Base-by-base conservation (phyloP, 139 green algal genomes). In the Astrephomene gubernaculifera region DNA sequence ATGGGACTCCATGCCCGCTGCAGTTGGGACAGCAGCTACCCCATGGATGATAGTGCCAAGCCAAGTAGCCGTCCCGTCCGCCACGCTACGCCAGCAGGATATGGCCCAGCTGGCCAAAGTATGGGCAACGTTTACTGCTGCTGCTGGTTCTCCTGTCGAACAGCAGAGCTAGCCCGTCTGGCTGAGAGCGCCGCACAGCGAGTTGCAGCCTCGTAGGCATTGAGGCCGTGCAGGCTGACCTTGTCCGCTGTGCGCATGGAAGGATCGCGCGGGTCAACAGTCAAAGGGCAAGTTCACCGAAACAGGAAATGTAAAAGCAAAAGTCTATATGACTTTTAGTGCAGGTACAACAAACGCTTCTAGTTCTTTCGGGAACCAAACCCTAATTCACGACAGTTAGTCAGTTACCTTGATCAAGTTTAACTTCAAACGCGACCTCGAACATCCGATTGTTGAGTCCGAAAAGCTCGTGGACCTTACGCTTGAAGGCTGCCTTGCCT, bases 401-500 rank as follows among this genome's bases (percentile, higher is more conserved):
- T 57, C n/a, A 65, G 39, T 35, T 57, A 78, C 70, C 71, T 24
- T 80, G 71, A 8, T 25, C 69, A 60, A 65, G 14, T 24, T 85
- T 85, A 45, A 65, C 45, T 33, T 85, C 79, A 33, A 85, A 85
- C 10, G 44, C 31, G 14, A 75, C 63, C 19, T 85, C 79, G 33
- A 76, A 85, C 61, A 65, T 73, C 1, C 63, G 63, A 44, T 57
- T 57, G 64, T 33, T 57, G 0, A 85, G 79, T 1, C 64, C 64
- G 22, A 85, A 85, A 4, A 85, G 79, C 64, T 85, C 44, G 33
- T 85, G 75, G 43, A 85, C 79, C 19, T 75, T 53, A 29, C 60
- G 41, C 79, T 85, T 85, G 44, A 85, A 85, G 27, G 44, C 79
- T 3, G 79, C 79, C 44, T 75, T 75, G 63, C 79, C 79, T 44